Evolutionary conservation across 768 basidiomycete species (phyloP).

Genomic region (Phylloporus scabripes): DNA sequence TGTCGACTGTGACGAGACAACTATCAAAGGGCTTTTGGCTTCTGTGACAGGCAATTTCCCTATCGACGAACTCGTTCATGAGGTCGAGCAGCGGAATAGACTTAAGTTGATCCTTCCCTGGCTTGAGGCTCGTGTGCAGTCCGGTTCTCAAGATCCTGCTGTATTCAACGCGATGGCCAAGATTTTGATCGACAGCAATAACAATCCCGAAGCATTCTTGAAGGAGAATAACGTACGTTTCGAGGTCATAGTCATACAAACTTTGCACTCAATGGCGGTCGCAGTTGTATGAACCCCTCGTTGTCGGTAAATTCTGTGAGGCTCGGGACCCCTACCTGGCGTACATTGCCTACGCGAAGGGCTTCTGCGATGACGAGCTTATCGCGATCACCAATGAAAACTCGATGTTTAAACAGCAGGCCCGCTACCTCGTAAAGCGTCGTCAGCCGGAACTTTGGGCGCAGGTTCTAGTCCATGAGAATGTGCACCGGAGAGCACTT

Average conservation of each 20-base stretch:
- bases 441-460: slow-evolving; percentile 95
- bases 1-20: slow-evolving; percentile 95
- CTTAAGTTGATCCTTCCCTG: slow-evolving; percentile 96
- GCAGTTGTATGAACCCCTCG: slow-evolving; percentile 91
- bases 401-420: slow-evolving; percentile 99
- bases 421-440: slow-evolving; percentile 95
- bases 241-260: neutral
- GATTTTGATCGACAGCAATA: slow-evolving; percentile 98
- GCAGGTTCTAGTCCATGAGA: slow-evolving; percentile 85
- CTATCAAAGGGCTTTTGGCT: slow-evolving; percentile 90
- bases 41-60: slow-evolving; percentile 97
- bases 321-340: slow-evolving; percentile 97
- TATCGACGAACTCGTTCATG: slow-evolving; percentile 94
- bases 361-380: slow-evolving; percentile 96
- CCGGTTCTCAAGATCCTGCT: slow-evolving; percentile 90
- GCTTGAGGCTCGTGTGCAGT: slow-evolving; percentile 89
- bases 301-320: slow-evolving; percentile 99
- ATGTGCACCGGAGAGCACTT: slow-evolving; percentile 86
- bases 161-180: slow-evolving; percentile 98
- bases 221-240: slow-evolving; percentile 93
- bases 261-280: slow-evolving; percentile 9
- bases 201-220: slow-evolving; percentile 94
- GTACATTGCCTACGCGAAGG: slow-evolving; percentile 98
- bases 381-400: slow-evolving; percentile 97
- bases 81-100: slow-evolving; percentile 94